Percentiles rank a stretch among this genome's conserved stretches.
Conservation (phyloP, 257 asterid genomes). For the Nicotiana attenuata region DNA sequence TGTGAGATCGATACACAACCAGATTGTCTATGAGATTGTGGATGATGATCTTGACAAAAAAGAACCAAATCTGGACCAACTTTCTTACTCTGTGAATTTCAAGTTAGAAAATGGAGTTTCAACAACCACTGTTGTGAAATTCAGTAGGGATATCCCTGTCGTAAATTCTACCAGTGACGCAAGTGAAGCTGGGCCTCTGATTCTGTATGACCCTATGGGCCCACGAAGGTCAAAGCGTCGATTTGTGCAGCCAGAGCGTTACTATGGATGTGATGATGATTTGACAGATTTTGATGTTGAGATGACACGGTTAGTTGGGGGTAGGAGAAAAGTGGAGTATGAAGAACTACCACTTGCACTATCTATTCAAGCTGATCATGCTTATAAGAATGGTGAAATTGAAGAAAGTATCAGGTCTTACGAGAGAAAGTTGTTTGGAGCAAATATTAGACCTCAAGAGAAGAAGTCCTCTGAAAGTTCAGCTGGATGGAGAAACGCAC, state of each 20-base stretch:
- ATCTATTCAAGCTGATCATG: constrained; percentile 74
- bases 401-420: constrained; percentile 17
- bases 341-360: constrained; percentile 44
- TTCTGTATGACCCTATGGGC: constrained; percentile 35
- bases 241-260: constrained; percentile 68
- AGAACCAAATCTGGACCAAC: constrained; percentile 14
- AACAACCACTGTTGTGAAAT: constrained; percentile 36
- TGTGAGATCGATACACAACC: constrained; percentile 53
- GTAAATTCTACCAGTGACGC: constrained; percentile 15
- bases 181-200: constrained; percentile 29
- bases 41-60: constrained; percentile 26
- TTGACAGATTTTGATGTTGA: constrained; percentile 62
- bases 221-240: constrained; percentile 81
- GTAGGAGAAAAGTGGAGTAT: constrained; percentile 37
- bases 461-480: constrained; percentile 17
- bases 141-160: constrained; percentile 25
- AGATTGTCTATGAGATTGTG: constrained; percentile 55
- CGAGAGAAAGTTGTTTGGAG: constrained; percentile 15
- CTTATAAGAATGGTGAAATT: constrained; percentile 27
- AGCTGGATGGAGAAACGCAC: constrained; percentile 13
- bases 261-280: constrained; percentile 53
- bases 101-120: constrained; percentile 48
- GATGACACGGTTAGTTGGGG: constrained; percentile 60
- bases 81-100: constrained; percentile 46
- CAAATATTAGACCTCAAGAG: constrained; percentile 14